phyloP scores from a whole-genome alignment of 106 monocot genomes.

The Gastrodia elata region DNA sequence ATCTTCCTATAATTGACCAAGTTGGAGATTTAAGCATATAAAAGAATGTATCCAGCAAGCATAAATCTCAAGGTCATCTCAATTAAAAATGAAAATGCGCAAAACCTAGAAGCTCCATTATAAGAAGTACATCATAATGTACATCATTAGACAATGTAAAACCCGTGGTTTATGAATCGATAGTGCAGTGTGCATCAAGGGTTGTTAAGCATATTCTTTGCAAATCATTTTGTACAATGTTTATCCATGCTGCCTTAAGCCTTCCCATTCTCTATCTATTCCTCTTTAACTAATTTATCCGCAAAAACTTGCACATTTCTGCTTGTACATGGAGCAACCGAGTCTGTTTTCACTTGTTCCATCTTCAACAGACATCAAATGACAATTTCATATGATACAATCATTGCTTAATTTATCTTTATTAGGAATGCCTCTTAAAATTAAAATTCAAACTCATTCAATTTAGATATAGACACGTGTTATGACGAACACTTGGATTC shows the following conservation, averaged over 20 bases:
- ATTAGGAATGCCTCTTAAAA: background rate
- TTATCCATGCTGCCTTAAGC: background rate
- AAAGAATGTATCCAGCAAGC: background rate
- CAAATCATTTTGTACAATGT: background rate
- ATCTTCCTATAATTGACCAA: background rate
- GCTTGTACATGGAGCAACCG: background rate
- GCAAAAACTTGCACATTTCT: background rate
- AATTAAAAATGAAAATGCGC: background rate
- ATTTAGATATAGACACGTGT: background rate
- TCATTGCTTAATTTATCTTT: background rate
- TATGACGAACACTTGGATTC: background rate
- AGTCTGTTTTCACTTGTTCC: background rate
- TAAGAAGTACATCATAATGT: background rate
- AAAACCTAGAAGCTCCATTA: background rate
- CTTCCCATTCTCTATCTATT: background rate
- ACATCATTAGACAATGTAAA: background rate
- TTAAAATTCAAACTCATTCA: background rate
- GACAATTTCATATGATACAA: background rate
- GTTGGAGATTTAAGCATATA: background rate
- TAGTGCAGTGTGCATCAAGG: background rate
- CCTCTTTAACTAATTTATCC: background rate
- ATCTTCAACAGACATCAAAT: background rate
- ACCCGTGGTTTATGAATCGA: background rate
- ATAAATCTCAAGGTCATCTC: background rate
- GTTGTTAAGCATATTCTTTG: background rate